Conservation (phyloP, 2,329 filamentous ascomycete species). For the Calonectria montana region DNA sequence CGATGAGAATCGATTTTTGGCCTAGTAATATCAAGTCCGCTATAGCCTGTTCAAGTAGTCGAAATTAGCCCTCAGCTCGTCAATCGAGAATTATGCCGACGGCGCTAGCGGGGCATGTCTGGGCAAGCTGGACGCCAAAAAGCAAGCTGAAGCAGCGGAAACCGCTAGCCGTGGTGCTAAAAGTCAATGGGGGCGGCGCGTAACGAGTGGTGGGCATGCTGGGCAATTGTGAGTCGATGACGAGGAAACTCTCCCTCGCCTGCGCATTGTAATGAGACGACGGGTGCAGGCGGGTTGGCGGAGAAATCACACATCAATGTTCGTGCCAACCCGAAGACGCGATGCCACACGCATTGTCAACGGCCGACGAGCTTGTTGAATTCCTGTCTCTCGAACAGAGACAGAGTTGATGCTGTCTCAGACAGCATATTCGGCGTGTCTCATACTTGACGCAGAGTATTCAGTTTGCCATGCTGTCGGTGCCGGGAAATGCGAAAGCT, state of each 20-base stretch:
- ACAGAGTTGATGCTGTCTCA: not conserved
- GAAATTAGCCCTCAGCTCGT: slow-evolving; percentile 8
- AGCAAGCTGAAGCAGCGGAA: slow-evolving; percentile 18
- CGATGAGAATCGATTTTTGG: not conserved
- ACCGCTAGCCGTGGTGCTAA: slow-evolving; percentile 20
- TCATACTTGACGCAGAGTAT: not conserved
- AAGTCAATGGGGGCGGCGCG: not conserved
- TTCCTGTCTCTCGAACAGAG: not conserved
- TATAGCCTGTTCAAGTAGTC: slow-evolving; percentile 10
- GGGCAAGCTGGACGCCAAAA: slow-evolving; percentile 12
- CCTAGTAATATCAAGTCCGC: not conserved
- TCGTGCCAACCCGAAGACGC: not conserved
- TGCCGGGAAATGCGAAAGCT: not conserved
- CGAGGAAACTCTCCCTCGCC: not conserved
- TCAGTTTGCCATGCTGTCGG: not conserved
- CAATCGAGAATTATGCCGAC: not conserved
- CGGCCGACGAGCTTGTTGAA: not conserved
- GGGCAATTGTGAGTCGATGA: not conserved
- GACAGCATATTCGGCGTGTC: not conserved
- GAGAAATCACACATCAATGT: not conserved
- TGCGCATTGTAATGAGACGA: not conserved
- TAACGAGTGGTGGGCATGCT: not conserved
- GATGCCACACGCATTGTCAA: not conserved
- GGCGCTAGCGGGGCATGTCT: slow-evolving; percentile 2
- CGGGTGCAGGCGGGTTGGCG: not conserved